These are phyloP conservation scores for Gossypium davidsonii DNA, from an alignment of 441 rosid genomes.

Conservation along the genomic window DNA sequence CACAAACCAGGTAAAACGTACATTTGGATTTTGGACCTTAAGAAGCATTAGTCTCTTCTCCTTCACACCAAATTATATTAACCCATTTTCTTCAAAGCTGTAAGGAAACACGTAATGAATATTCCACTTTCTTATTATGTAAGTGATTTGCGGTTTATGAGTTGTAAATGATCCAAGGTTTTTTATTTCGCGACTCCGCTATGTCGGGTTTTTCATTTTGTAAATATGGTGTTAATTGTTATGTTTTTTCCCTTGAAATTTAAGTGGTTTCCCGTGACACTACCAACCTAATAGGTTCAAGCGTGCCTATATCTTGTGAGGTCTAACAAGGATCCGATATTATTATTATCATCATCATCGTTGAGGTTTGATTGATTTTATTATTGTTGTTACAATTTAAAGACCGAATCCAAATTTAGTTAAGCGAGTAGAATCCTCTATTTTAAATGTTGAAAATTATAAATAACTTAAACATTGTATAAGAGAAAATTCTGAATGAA, in stretches of 20 bases:
- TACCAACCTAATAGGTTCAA: background rate
- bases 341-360: no score
- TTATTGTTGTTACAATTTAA: no score
- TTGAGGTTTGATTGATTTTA: no score
- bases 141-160: conserved; percentile 6
- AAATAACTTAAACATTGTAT: no score
- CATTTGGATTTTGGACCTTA: conserved; percentile 9
- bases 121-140: background rate
- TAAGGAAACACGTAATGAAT: conserved; percentile 8
- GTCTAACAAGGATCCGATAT: background rate
- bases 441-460: no score
- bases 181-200: background rate
- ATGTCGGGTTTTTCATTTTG: background rate
- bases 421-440: no score
- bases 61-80: background rate
- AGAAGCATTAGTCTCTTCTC: background rate
- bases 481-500: no score
- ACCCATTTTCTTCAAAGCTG: background rate
- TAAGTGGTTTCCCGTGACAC: background rate
- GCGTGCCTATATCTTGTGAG: background rate
- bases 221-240: background rate
- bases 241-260: background rate
- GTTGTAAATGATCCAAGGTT: conserved; percentile 20
- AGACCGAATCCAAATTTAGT: no score
- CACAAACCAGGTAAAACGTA: background rate